phyloP scores from a whole-genome alignment of 2,329 filamentous ascomycete species.

The Colletotrichum navitas region DNA sequence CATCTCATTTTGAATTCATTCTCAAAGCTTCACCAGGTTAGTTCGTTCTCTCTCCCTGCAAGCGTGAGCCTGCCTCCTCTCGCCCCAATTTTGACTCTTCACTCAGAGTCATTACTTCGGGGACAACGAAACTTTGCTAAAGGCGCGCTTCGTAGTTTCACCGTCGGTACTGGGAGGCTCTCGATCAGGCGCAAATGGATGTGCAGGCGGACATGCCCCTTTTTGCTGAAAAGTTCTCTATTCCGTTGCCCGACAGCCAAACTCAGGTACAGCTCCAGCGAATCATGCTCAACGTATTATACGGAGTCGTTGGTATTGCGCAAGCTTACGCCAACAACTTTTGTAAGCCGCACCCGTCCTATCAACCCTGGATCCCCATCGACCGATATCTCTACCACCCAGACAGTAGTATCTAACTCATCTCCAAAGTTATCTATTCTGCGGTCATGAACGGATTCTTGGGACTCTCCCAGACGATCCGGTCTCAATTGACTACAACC shows the following conservation, averaged over 20 bases:
- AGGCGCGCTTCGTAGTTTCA: conserved; percentile 6
- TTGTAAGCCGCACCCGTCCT: background rate
- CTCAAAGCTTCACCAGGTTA: conserved; percentile 29
- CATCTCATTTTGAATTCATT: conserved; percentile 29
- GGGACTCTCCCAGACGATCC: background rate
- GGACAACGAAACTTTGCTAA: background rate
- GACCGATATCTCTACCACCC: fast-evolving
- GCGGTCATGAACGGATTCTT: background rate
- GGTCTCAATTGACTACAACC: conserved; percentile 2
- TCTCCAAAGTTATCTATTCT: conserved; percentile 4
- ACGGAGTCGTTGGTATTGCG: conserved; percentile 12
- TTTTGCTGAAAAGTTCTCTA: conserved; percentile 12
- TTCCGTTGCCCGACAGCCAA: background rate
- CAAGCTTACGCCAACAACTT: conserved; percentile 26
- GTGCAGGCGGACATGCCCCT: conserved; percentile 22
- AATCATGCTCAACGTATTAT: conserved; percentile 20
- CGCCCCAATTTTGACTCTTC: background rate
- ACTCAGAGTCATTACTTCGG: fast-evolving
- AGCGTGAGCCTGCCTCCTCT: background rate
- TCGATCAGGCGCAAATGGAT: conserved; percentile 13
- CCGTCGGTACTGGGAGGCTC: conserved; percentile 25
- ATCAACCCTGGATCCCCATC: fast-evolving
- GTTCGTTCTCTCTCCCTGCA: background rate
- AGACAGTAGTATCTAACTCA: background rate
- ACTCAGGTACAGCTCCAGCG: background rate